A percentile compares a stretch with the other conserved stretches of the same genome.
These are phyloP conservation scores for Mytilinidion resinicola DNA, from an alignment of 495 filamentous ascomycete species.

Conservation along the genomic window DNA sequence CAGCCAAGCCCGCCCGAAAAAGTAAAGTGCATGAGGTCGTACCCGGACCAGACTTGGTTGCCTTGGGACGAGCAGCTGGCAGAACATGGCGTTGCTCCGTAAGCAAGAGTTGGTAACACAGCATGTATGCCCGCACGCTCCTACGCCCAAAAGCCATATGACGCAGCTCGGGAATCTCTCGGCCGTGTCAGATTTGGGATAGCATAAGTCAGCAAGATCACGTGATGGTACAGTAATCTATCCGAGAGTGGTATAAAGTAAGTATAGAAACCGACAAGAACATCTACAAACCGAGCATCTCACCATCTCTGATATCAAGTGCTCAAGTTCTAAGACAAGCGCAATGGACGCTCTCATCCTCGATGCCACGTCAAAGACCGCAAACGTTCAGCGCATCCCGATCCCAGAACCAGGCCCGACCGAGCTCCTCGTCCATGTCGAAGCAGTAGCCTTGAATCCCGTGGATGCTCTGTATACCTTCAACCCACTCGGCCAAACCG, in stretches of 20 bases:
- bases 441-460: conserved; percentile 30
- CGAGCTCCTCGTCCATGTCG: conserved; percentile 25
- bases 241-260: too few relatives aligned
- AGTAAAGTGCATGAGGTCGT: conserved; percentile 28
- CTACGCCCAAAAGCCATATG: too few relatives aligned
- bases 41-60: conserved; percentile 1
- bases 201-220: too few relatives aligned
- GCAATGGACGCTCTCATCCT: conserved; percentile 32
- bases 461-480: conserved; percentile 36
- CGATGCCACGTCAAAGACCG: conserved; percentile 28
- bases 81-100: background rate
- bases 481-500: conserved; percentile 31
- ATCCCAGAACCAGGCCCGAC: conserved; percentile 17
- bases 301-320: too few relatives aligned
- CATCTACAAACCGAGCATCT: too few relatives aligned
- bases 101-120: too few relatives aligned
- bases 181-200: too few relatives aligned
- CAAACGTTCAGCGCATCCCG: conserved; percentile 26
- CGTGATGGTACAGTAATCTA: too few relatives aligned
- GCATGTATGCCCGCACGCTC: too few relatives aligned
- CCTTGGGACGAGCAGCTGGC: conserved; percentile 14
- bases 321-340: too few relatives aligned
- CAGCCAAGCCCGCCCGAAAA: conserved; percentile 22
- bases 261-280: too few relatives aligned
- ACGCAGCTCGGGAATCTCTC: too few relatives aligned